Percentiles rank a stretch among this genome's conserved stretches.
Evolutionary conservation across 2,329 filamentous ascomycete species (phyloP).

Genomic region (Clonostachys rhizophaga): DNA sequence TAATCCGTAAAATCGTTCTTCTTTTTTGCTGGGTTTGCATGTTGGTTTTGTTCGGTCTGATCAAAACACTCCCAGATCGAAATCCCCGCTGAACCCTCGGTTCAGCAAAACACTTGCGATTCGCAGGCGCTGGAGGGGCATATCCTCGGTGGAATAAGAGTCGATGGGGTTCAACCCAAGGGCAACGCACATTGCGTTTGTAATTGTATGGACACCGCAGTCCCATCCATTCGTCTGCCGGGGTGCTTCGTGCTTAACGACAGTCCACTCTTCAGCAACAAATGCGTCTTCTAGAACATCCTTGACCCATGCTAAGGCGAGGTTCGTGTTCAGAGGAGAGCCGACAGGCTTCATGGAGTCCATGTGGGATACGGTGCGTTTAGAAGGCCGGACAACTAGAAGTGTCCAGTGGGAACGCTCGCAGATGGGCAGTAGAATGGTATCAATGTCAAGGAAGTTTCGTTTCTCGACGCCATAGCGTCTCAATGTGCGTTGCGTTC

Average conservation of each 20-base stretch:
- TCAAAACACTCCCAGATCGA: conserved; percentile 38
- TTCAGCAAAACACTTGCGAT: conserved; percentile 65
- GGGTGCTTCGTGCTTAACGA: conserved; percentile 42
- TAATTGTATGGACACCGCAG: conserved; percentile 73
- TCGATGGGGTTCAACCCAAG: conserved; percentile 46
- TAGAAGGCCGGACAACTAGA: conserved; percentile 58
- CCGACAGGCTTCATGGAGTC: conserved; percentile 55
- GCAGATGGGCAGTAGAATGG: conserved; percentile 67
- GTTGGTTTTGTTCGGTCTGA: neutral
- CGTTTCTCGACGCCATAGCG: conserved; percentile 50
- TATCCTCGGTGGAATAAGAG: conserved; percentile 44
- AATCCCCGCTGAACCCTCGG: conserved; percentile 59
- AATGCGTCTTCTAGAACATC: conserved; percentile 51
- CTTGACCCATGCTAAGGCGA: conserved; percentile 50
- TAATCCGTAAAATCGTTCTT: no score
- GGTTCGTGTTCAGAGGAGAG: conserved; percentile 27
- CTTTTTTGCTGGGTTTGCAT: no score
- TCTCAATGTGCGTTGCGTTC: conserved; percentile 50
- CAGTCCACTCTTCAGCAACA: conserved; percentile 54
- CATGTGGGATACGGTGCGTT: conserved; percentile 60
- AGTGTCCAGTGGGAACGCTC: conserved; percentile 66
- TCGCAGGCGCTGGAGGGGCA: conserved; percentile 54
- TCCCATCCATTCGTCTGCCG: conserved; percentile 64
- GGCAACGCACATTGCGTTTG: conserved; percentile 63
- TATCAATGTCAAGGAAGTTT: conserved; percentile 61